phyloP scores from a whole-genome alignment of 148 eudicot genomes.

The Chenopodium berlandieri region DNA sequence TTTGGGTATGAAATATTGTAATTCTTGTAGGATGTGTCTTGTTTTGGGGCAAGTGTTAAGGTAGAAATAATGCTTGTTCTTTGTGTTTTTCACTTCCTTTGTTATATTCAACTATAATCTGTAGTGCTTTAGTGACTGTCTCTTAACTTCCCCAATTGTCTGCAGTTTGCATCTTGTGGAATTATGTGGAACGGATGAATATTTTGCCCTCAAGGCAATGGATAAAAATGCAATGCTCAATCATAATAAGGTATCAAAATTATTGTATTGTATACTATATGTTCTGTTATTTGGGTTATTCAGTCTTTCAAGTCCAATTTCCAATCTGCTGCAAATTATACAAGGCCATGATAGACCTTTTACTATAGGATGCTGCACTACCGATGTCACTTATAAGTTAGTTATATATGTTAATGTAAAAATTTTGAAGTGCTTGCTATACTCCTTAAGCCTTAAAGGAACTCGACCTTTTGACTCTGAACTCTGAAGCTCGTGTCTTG shows the following conservation, averaged over 20 bases:
- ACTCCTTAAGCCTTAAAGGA: neutral
- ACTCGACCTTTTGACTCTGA: slow-evolving; percentile 7
- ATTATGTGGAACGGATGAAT: slow-evolving; percentile 68
- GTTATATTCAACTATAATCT: neutral
- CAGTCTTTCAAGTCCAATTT: neutral
- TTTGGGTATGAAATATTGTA: no score
- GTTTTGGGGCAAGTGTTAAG: no score
- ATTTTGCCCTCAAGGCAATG: slow-evolving; percentile 97
- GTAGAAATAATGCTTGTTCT: no score
- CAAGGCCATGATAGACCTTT: neutral
- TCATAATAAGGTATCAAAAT: slow-evolving; percentile 71
- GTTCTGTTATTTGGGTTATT: neutral
- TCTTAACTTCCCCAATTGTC: slow-evolving; percentile 4
- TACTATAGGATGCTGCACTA: neutral
- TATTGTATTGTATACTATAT: neutral
- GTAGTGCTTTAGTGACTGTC: neutral
- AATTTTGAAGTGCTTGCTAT: neutral
- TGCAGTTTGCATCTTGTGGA: slow-evolving; percentile 97
- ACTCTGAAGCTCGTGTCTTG: neutral
- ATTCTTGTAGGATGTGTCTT: no score
- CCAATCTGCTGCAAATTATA: neutral
- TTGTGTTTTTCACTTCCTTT: no score
- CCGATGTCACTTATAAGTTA: neutral
- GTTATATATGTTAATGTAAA: neutral
- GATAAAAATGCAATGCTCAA: slow-evolving; percentile 89